A percentile compares a stretch with the other conserved stretches of the same genome.
Evolutionary conservation across 495 filamentous ascomycete genomes (phyloP).

Genomic region (Copromyces sp.): DNA sequence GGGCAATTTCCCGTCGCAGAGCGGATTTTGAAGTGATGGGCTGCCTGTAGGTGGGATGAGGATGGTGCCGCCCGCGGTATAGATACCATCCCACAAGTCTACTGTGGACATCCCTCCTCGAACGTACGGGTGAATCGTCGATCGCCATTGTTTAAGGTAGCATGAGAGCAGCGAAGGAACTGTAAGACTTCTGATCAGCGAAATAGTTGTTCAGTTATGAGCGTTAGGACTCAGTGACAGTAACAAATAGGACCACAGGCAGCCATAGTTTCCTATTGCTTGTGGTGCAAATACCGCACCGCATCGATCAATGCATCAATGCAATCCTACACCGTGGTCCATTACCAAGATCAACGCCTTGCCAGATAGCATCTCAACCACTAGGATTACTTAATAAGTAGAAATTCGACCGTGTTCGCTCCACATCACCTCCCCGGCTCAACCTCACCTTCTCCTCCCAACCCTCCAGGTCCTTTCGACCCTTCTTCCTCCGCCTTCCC

Average conservation of each 20-base stretch:
- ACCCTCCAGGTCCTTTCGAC: background rate
- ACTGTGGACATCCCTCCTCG: background rate
- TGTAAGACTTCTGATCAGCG: background rate
- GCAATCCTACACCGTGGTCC: background rate
- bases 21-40: background rate
- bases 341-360: background rate
- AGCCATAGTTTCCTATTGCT: background rate
- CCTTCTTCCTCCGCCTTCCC: background rate
- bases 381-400: background rate
- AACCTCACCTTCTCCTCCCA: background rate
- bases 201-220: background rate
- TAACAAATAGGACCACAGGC: background rate
- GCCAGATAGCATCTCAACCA: background rate
- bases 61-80: background rate
- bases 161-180: background rate
- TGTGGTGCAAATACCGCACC: background rate
- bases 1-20: background rate
- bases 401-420: background rate
- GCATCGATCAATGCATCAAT: background rate
- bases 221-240: background rate
- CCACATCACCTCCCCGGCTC: background rate
- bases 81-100: background rate
- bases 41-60: background rate
- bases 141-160: background rate
- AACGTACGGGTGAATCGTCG: background rate